Base-by-base conservation (phyloP, 2,329 filamentous ascomycete genomes). In the Trichophyton verrucosum region DNA sequence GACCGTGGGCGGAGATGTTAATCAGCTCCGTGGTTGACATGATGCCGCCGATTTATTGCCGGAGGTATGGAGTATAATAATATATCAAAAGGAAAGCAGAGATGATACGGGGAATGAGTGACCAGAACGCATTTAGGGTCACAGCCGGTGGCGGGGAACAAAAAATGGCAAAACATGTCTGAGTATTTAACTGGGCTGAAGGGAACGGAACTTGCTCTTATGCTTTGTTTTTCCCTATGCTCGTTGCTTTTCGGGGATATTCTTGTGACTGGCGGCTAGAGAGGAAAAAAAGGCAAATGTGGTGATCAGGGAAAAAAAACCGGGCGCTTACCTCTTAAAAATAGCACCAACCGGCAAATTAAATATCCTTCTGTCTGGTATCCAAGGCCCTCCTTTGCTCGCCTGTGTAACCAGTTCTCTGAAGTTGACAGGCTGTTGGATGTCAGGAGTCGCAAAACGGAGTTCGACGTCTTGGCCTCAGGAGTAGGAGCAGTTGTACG, bases 271-370 rank as follows among this genome's bases (percentile, higher is more conserved):
- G 49, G 49, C 49, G 49, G 49, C 49, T 55, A 55, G 20, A 55
- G 49, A 30, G 49, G 27, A 49, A 49, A 49, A 49, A 44, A 44
- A 17, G 46, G 13, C 49, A 55, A 55, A 55, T 11, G 49, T 5
- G 15, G 33, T 55, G 49, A 55, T 55, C 49, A 27, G 24, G 49
- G 33, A 17, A 44, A 55, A 55, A 17, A 44, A 55, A 27, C 49
- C 3, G 49, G 49, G 49, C 49, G 49, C 49, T 55, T 55, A 55
- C 49, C 49, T 55, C 49, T 55, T 36, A 55, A 55, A 47, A 55
- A 36, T 55, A 55, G 49, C 27, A 55, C 49, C 49, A 55, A 33
- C 49, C 11, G n/a, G n/a, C 49, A 55, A 55, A 55, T 33, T 17
- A 36, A 55, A 55, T 36, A 17, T 7, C 49, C n/a, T 36, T 20